Evolutionary conservation across 371 early-diverging fungal species (phyloP).

Genomic region (Mucor piriformis): DNA sequence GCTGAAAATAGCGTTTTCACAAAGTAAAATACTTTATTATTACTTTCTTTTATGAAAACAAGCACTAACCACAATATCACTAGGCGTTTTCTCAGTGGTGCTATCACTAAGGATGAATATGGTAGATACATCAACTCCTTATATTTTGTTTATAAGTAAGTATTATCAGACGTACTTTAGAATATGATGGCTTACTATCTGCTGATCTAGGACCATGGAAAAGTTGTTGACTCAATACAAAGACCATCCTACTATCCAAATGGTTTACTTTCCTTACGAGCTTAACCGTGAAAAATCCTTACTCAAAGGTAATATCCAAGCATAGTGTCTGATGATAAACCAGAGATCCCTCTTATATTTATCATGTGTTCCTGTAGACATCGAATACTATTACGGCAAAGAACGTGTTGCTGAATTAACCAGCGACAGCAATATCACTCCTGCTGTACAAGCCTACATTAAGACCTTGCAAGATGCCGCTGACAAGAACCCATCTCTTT

Average conservation of each 20-base stretch:
- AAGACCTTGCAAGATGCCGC: conserved; percentile 50
- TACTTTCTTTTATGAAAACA: background rate
- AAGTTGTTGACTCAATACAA: conserved; percentile 48
- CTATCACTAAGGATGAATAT: conserved; percentile 42
- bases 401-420: conserved; percentile 44
- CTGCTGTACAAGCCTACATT: conserved; percentile 53
- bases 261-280: conserved; percentile 59
- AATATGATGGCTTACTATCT: background rate
- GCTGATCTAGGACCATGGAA: conserved; percentile 43
- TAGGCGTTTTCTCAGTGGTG: conserved; percentile 24
- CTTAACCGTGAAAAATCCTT: conserved; percentile 49
- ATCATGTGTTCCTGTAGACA: conserved; percentile 29
- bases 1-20: conserved; percentile 62
- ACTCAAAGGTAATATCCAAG: conserved; percentile 28
- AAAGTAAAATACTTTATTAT: conserved; percentile 33
- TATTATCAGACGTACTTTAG: background rate
- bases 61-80: background rate
- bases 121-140: conserved; percentile 48
- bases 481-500: conserved; percentile 48
- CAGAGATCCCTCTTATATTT: background rate
- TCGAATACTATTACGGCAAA: conserved; percentile 59
- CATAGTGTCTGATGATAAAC: background rate
- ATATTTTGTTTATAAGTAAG: conserved; percentile 49
- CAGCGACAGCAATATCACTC: conserved; percentile 42
- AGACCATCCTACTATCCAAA: conserved; percentile 45